These are phyloP conservation scores for Stephania cephalantha DNA, from an alignment of 164 flowering plant species.

Conservation along the genomic window DNA sequence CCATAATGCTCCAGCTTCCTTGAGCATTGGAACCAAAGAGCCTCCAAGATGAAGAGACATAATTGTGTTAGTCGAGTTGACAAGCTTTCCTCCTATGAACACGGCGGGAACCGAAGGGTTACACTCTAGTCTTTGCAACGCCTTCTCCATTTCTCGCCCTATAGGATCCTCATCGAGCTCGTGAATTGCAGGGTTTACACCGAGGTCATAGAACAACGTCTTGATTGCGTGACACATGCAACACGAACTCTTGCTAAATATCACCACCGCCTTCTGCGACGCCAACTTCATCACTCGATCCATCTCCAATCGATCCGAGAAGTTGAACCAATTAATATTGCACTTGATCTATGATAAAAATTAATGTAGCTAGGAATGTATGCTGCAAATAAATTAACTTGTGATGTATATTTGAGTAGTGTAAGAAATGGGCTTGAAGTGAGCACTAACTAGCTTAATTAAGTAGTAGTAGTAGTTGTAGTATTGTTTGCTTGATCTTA, in stretches of 20 bases:
- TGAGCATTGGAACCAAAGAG: slow-evolving; percentile 39
- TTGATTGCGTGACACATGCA: slow-evolving; percentile 72
- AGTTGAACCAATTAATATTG: too few relatives aligned
- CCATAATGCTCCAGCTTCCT: slow-evolving; percentile 52
- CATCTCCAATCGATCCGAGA: background rate
- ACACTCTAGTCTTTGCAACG: slow-evolving; percentile 56
- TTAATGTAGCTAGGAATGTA: too few relatives aligned
- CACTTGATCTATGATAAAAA: too few relatives aligned
- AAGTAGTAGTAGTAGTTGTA: too few relatives aligned
- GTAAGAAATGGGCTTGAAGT: background rate
- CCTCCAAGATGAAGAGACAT: slow-evolving; percentile 56
- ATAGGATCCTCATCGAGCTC: slow-evolving; percentile 61
- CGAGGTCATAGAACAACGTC: slow-evolving; percentile 54
- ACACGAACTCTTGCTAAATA: slow-evolving; percentile 80
- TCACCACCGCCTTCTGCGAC: slow-evolving; percentile 58
- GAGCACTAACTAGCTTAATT: background rate
- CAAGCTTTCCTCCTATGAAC: slow-evolving; percentile 47
- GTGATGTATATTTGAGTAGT: background rate
- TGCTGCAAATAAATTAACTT: background rate
- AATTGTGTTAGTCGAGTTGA: slow-evolving; percentile 36
- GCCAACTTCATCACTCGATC: slow-evolving; percentile 28
- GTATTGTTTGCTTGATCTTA: background rate
- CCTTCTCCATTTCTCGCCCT: slow-evolving; percentile 68
- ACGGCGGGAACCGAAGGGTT: slow-evolving; percentile 56
- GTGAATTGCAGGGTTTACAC: slow-evolving; percentile 39